phyloP scores from a whole-genome alignment of 2,329 filamentous ascomycete species.

The Metarhizium sp. region DNA sequence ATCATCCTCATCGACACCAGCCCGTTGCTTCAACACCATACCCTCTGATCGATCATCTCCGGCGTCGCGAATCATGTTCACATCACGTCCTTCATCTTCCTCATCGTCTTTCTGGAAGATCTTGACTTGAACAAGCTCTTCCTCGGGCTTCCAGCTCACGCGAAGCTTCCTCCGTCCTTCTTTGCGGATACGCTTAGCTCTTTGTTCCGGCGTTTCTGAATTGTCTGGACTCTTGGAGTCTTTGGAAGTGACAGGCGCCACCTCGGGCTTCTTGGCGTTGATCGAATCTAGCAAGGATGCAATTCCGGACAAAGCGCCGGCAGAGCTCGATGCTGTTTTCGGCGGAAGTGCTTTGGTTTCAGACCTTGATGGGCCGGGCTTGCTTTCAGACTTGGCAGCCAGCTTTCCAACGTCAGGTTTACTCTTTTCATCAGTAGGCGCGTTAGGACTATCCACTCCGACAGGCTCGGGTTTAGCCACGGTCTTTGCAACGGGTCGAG shows the following conservation, averaged over 20 bases:
- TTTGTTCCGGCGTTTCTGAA: constrained; percentile 59
- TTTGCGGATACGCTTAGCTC: constrained; percentile 58
- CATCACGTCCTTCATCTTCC: constrained; percentile 59
- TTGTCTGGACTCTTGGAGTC: constrained; percentile 38
- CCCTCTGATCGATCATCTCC: constrained; percentile 66
- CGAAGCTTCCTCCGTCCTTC: constrained; percentile 61
- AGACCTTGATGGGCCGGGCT: constrained; percentile 13
- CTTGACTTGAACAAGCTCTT: constrained; percentile 55
- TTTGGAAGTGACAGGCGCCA: constrained; percentile 37
- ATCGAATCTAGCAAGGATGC: constrained; percentile 44
- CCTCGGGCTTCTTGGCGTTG: constrained; percentile 31
- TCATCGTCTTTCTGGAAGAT: constrained; percentile 63
- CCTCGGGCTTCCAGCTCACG: constrained; percentile 61
- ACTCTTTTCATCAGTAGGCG: constrained; percentile 20
- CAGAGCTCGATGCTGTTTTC: not conserved
- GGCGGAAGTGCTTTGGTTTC: constrained; percentile 18
- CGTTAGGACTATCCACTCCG: constrained; percentile 16
- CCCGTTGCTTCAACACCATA: constrained; percentile 53
- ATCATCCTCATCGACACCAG: constrained; percentile 39
- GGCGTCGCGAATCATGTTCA: constrained; percentile 62
- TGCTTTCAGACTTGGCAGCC: constrained; percentile 10
- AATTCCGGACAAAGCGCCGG: constrained; percentile 36
- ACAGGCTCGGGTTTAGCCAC: constrained; percentile 25
- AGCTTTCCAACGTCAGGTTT: constrained; percentile 20
- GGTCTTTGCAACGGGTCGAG: constrained; percentile 33